Conservation (phyloP, 192 early-diverging fungal genomes). For the Umbelopsis sp. region DNA sequence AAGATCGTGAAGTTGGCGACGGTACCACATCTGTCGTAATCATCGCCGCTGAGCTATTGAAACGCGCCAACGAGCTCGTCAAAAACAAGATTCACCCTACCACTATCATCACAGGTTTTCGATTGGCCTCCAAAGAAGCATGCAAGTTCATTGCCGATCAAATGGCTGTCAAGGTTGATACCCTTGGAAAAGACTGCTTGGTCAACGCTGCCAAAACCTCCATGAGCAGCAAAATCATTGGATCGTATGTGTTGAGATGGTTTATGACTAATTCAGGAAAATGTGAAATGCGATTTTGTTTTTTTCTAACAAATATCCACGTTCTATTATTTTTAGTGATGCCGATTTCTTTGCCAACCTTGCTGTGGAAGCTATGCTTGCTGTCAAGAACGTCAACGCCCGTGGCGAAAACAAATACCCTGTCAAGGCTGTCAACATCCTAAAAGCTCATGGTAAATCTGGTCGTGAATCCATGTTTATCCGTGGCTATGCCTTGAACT, state of each 20-base stretch:
- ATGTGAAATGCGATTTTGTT: neutral
- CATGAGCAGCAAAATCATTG: conserved; percentile 98
- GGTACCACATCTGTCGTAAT: conserved; percentile 99
- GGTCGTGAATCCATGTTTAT: conserved; percentile 87
- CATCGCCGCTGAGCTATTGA: conserved; percentile 96
- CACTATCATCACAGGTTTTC: conserved; percentile 97
- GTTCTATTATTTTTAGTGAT: conserved; percentile 55
- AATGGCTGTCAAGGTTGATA: conserved; percentile 93
- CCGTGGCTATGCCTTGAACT: conserved; percentile 96
- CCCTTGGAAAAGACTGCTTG: conserved; percentile 88
- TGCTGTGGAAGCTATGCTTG: conserved; percentile 90
- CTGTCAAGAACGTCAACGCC: conserved; percentile 85
- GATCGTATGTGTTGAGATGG: conserved; percentile 63
- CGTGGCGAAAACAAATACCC: conserved; percentile 92
- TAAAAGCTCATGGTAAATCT: conserved; percentile 96
- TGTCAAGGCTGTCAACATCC: conserved; percentile 95
- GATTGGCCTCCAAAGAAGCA: conserved; percentile 95
- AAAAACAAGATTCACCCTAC: conserved; percentile 99
- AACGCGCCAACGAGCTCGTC: conserved; percentile 94
- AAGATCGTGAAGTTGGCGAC: conserved; percentile 99
- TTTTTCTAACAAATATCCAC: neutral
- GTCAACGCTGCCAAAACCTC: conserved; percentile 97
- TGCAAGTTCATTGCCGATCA: conserved; percentile 98
- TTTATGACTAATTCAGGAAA: neutral
- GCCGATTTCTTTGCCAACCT: conserved; percentile 96